Evolutionary conservation across 2,329 filamentous ascomycete genomes (phyloP).

Genomic region (Nigrospora sphaerica): DNA sequence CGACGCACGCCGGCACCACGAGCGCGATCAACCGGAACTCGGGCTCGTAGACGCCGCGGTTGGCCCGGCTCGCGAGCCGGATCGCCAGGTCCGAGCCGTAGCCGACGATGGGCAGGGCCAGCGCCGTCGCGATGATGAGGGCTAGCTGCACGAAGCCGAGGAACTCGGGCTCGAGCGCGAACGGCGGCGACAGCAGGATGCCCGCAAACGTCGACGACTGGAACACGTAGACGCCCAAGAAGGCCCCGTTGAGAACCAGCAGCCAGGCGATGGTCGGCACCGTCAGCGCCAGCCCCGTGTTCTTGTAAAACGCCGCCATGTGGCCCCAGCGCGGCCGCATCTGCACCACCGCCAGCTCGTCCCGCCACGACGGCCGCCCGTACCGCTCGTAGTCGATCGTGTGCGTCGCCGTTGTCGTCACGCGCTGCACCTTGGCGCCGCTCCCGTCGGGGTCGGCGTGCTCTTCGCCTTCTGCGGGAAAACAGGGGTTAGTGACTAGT

Average conservation of each 20-base stretch:
- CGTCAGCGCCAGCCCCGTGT: conserved; percentile 7
- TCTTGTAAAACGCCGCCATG: conserved; percentile 8
- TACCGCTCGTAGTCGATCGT: conserved; percentile 5
- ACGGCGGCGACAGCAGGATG: conserved; percentile 12
- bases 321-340: conserved; percentile 8
- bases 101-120: conserved; percentile 11
- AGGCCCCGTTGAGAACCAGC: conserved; percentile 14
- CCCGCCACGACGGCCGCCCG: conserved; percentile 9
- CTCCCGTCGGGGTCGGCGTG: background rate
- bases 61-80: conserved; percentile 1
- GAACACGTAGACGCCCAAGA: conserved; percentile 16
- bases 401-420: conserved; percentile 6
- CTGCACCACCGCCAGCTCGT: conserved; percentile 13
- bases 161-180: conserved; percentile 5
- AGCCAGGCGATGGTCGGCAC: conserved; percentile 14
- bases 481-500: background rate
- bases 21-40: conserved; percentile 6
- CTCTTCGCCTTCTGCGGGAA: background rate
- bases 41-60: conserved; percentile 3
- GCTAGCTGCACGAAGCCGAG: conserved; percentile 11
- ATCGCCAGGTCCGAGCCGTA: conserved; percentile 12
- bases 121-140: conserved; percentile 11
- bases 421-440: conserved; percentile 1
- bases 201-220: conserved; percentile 12
- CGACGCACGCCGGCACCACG: conserved; percentile 1